phyloP scores from a whole-genome alignment of 148 eudicot genomes.

The Arctostaphylos glauca region DNA sequence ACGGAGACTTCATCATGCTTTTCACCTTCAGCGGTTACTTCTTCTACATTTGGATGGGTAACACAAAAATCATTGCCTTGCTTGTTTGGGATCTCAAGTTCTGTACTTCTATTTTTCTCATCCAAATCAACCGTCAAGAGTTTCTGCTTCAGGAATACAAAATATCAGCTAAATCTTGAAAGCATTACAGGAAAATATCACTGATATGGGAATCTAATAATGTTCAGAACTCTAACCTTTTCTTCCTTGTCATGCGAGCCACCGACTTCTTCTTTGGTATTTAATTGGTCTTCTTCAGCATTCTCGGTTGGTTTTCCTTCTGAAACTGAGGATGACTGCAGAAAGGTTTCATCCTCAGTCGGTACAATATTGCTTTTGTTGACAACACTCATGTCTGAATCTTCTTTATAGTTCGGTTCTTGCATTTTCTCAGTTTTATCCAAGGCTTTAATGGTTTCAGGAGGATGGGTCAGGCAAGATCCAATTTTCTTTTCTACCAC shows the following conservation, averaged over 20 bases:
- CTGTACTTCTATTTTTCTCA: slow-evolving; percentile 4
- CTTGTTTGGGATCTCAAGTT: neutral
- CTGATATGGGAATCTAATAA: neutral
- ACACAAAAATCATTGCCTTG: slow-evolving; percentile 11
- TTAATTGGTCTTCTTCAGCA: slow-evolving; percentile 10
- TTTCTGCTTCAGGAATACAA: slow-evolving; percentile 8
- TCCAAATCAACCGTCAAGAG: slow-evolving; percentile 1
- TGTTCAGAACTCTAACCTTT: no score
- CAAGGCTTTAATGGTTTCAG: slow-evolving; percentile 13
- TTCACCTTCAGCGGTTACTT: slow-evolving; percentile 1
- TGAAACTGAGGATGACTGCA: slow-evolving; percentile 29
- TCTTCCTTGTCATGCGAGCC: slow-evolving; percentile 4
- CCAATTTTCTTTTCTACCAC: slow-evolving; percentile 8
- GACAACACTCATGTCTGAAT: neutral
- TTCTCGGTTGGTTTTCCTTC: neutral
- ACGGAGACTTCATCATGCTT: neutral
- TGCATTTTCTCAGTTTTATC: slow-evolving; percentile 12
- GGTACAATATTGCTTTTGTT: slow-evolving; percentile 19
- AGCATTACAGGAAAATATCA: neutral
- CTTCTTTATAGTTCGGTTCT: neutral
- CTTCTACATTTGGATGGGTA: slow-evolving; percentile 9
- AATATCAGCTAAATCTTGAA: neutral
- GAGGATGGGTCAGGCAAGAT: slow-evolving; percentile 8
- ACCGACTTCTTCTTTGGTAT: neutral
- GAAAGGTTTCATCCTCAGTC: slow-evolving; percentile 32